A percentile compares a stretch with the other conserved stretches of the same genome.
Conservation (phyloP, 176 grass and related monocot species). For the Carex scoparia region DNA sequence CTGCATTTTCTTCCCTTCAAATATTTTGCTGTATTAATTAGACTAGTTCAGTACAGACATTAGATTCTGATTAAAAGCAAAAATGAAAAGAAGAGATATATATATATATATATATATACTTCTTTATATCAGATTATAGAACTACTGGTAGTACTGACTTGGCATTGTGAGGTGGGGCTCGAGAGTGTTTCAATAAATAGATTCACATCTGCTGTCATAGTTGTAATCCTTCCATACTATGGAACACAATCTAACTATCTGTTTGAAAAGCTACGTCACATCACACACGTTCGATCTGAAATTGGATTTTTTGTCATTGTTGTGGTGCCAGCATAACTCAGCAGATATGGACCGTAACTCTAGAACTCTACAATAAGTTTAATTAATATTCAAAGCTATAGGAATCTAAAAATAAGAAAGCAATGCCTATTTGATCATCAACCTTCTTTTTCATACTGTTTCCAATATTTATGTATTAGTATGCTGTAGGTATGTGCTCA, state of each 20-base stretch:
- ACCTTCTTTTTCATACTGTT: not conserved
- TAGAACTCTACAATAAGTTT: not conserved
- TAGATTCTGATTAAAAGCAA: not conserved
- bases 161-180: not conserved
- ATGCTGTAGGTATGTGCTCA: constrained; percentile 57
- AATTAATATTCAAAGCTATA: not conserved
- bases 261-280: not conserved
- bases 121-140: not conserved
- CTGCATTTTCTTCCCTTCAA: not conserved
- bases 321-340: not conserved
- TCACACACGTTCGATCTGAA: not conserved
- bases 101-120: too few relatives aligned
- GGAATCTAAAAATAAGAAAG: not conserved
- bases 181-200: not conserved
- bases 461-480: not conserved
- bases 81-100: not conserved
- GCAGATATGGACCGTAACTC: not conserved
- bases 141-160: not conserved
- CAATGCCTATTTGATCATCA: not conserved
- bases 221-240: not conserved
- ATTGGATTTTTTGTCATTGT: not conserved
- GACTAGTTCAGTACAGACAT: not conserved
- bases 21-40: not conserved
- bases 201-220: not conserved
- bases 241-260: not conserved